phyloP scores from a whole-genome alignment of 2,329 filamentous ascomycete genomes.

The Raffaelea albimanens region DNA sequence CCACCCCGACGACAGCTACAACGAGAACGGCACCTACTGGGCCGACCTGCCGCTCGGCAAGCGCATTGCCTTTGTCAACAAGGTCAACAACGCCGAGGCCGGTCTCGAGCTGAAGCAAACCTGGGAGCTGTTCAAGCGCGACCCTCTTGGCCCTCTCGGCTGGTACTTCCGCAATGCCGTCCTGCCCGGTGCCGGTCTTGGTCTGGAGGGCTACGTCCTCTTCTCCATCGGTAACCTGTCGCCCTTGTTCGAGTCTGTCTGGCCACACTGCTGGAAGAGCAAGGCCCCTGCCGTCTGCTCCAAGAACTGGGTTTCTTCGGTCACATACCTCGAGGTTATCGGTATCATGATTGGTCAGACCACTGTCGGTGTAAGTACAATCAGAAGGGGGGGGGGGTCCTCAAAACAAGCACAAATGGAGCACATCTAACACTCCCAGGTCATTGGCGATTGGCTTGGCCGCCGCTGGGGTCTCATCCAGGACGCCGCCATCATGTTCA shows the following conservation, averaged over 20 bases:
- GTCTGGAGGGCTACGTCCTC: conserved; percentile 89
- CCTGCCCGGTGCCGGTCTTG: conserved; percentile 82
- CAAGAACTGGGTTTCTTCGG: conserved; percentile 69
- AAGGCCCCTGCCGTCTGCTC: conserved; percentile 51
- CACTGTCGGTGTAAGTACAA: conserved; percentile 67
- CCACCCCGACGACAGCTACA: conserved; percentile 82
- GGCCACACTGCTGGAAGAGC: conserved; percentile 66
- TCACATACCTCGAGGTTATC: conserved; percentile 86
- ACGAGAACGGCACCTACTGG: conserved; percentile 79
- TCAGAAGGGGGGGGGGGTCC: too few species aligned
- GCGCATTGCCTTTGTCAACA: conserved; percentile 65
- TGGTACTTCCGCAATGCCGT: conserved; percentile 90
- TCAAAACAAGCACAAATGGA: neutral
- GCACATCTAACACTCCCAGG: conserved; percentile 19
- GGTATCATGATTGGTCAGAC: conserved; percentile 95
- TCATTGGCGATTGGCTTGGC: conserved; percentile 65
- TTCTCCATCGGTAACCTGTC: conserved; percentile 94
- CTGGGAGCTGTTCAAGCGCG: conserved; percentile 73
- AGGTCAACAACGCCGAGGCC: conserved; percentile 63
- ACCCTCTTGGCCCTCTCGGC: conserved; percentile 72
- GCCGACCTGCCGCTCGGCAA: conserved; percentile 68
- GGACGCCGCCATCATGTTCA: conserved; percentile 87
- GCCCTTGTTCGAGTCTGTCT: conserved; percentile 68
- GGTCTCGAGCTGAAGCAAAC: conserved; percentile 56
- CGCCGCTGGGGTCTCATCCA: conserved; percentile 94